Conservation (phyloP, 768 basidiomycete species). For the Cyclocybe cylindracea region DNA sequence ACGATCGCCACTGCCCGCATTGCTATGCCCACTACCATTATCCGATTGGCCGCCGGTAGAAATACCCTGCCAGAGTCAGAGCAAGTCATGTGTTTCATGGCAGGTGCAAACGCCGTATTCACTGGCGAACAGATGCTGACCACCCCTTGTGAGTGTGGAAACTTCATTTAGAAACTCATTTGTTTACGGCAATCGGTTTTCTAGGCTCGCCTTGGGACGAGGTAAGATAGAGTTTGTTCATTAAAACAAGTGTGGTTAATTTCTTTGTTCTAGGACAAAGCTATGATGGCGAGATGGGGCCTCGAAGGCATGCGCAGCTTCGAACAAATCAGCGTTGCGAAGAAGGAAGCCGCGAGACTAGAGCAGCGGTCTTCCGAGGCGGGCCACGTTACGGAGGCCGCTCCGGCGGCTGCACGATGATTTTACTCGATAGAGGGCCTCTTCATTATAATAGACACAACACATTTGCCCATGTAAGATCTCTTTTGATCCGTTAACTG, state of each 20-base stretch:
- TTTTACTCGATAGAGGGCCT: too few relatives aligned
- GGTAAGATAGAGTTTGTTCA: conserved; percentile 35
- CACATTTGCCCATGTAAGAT: too few relatives aligned
- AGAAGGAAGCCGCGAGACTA: conserved; percentile 20
- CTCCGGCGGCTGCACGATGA: too few relatives aligned
- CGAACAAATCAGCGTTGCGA: conserved; percentile 60
- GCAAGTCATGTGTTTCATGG: conserved; percentile 98
- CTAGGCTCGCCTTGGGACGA: conserved; percentile 94
- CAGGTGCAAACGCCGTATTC: conserved; percentile 97
- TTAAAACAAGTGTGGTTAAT: conserved; percentile 1
- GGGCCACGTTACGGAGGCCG: neutral
- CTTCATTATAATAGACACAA: too few relatives aligned
- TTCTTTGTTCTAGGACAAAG: conserved; percentile 65
- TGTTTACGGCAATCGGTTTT: conserved; percentile 1
- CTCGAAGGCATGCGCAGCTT: conserved; percentile 91
- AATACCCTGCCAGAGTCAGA: conserved; percentile 87
- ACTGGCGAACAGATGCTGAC: conserved; percentile 99
- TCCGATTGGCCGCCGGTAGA: conserved; percentile 91
- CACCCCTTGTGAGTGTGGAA: conserved; percentile 76
- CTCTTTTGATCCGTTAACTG: too few relatives aligned
- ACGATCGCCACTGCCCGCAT: conserved; percentile 96
- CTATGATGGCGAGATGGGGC: conserved; percentile 93
- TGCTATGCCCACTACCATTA: conserved; percentile 89
- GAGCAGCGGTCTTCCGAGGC: neutral
- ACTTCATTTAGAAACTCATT: neutral